Percentiles rank a stretch among this genome's conserved stretches.
Evolutionary conservation across 306 rosid genomes (phyloP).

Genomic region (Pachyrhizus erosus): DNA sequence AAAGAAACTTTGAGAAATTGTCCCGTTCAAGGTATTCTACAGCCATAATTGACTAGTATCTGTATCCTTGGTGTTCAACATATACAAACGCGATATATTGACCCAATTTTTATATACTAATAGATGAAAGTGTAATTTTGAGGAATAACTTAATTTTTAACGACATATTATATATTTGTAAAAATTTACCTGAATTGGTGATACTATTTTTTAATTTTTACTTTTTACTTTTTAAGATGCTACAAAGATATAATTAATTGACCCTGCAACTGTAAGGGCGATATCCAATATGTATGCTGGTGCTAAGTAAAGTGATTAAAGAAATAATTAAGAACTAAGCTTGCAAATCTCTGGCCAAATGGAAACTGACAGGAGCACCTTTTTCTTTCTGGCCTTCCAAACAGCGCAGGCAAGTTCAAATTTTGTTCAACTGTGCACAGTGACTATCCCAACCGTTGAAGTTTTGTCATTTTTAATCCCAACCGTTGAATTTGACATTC

Average conservation of each 20-base stretch:
- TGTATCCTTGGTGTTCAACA: background rate
- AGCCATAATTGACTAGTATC: constrained; percentile 14
- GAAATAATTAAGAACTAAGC: background rate
- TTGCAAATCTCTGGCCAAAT: no score
- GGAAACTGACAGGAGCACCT: no score
- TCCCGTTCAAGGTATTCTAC: background rate
- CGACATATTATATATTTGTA: background rate
- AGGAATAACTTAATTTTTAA: background rate
- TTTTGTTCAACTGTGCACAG: background rate
- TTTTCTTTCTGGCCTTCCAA: no score
- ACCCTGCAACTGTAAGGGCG: background rate
- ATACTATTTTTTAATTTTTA: background rate
- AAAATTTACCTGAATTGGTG: background rate
- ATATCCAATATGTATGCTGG: no score
- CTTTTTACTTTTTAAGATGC: background rate
- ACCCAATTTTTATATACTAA: background rate
- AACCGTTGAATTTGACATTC: background rate
- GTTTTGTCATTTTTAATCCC: background rate
- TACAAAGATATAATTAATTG: background rate
- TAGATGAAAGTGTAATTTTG: background rate
- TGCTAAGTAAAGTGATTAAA: background rate
- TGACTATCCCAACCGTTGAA: no score
- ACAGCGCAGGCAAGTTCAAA: no score
- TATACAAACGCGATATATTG: no score
- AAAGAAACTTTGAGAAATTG: background rate